Conservation (phyloP, 768 basidiomycete genomes). For the Boletus huronensis region DNA sequence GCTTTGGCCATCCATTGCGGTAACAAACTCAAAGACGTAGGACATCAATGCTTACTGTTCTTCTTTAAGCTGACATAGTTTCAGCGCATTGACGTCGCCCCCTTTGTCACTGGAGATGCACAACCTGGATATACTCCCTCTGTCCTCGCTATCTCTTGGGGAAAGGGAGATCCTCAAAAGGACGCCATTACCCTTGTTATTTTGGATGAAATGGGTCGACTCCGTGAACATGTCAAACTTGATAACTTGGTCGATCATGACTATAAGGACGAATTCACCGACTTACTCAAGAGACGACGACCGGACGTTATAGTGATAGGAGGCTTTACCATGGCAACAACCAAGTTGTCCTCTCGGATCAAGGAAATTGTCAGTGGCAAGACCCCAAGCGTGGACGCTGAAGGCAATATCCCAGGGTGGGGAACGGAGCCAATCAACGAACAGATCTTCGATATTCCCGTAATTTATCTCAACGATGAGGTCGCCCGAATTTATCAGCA, state of each 20-base stretch:
- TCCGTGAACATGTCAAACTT: constrained; percentile 86
- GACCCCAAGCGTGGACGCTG: constrained; percentile 22
- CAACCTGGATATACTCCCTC: constrained; percentile 68
- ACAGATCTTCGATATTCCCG: constrained; percentile 57
- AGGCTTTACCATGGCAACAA: constrained; percentile 81
- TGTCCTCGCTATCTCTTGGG: constrained; percentile 91
- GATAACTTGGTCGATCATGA: constrained; percentile 80
- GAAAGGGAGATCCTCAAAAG: constrained; percentile 89
- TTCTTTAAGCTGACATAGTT: constrained; percentile 12
- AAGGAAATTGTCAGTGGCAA: constrained; percentile 50
- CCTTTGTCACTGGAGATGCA: constrained; percentile 60
- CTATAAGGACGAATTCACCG: constrained; percentile 68
- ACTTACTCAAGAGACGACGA: constrained; percentile 75
- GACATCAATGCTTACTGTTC: constrained; percentile 20
- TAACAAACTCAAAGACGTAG: constrained; percentile 66
- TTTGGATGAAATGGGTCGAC: constrained; percentile 82
- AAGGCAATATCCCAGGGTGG: constrained; percentile 21
- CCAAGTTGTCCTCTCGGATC: constrained; percentile 61
- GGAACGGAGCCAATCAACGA: constrained; percentile 34
- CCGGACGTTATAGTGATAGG: constrained; percentile 89
- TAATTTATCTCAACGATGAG: constrained; percentile 85
- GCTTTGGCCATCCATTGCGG: constrained; percentile 66
- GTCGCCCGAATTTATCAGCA: constrained; percentile 93
- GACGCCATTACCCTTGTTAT: constrained; percentile 85
- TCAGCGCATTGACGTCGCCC: constrained; percentile 81